Evolutionary conservation across 2,329 filamentous ascomycete species (phyloP), one percentile per base, ranked within the genome.

Genomic region (Aspergillus sp.): DNA sequence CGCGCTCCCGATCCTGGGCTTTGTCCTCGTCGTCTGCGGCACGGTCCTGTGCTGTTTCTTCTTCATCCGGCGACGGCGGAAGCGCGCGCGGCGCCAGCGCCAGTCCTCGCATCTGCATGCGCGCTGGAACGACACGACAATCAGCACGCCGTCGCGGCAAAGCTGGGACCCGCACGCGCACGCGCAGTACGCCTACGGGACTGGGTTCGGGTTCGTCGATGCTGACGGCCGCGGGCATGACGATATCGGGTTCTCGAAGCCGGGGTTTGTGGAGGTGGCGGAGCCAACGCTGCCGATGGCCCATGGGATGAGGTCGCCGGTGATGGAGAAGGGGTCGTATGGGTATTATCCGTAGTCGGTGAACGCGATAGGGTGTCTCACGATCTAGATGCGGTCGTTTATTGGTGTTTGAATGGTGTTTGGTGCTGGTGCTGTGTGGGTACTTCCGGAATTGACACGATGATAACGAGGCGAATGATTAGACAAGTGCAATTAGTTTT

Each of bases 31-130:
- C 2, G 39, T 62, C 16, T 42, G 44, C 15, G 36, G 45, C 2
- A 37, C 52, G 1, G 47, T 49, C 4, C 45, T 53, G 13, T 58
- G 60, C 30, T 66, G 64, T 37, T 60, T 61, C 45, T 61, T 58
- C 40, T 63, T 57, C 34, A 58, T 66, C 33, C 55, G 60, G 13
- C 54, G 52, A 30, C 59, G 61, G n/a, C 60, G 63, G 29, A 61
- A 56, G 44, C 48, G 53, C 36, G 45, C 44, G 13, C 41, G 48
- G 15, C 48, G 50, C 13, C 32, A 43, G 26, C 50, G 52, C n/a
- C 44, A 46, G 13, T 42, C 49, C 1, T 35, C 38, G 13, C 46
- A 56, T 17, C 38, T 60, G 10, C 55, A 58, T 31, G 52, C 52
- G 5, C 49, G 49, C 22, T 62, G 57, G 55, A 51, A 55, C 13